Conservation (phyloP, 1,139 yeast species). For the Debaryomycetaceae sp. region DNA sequence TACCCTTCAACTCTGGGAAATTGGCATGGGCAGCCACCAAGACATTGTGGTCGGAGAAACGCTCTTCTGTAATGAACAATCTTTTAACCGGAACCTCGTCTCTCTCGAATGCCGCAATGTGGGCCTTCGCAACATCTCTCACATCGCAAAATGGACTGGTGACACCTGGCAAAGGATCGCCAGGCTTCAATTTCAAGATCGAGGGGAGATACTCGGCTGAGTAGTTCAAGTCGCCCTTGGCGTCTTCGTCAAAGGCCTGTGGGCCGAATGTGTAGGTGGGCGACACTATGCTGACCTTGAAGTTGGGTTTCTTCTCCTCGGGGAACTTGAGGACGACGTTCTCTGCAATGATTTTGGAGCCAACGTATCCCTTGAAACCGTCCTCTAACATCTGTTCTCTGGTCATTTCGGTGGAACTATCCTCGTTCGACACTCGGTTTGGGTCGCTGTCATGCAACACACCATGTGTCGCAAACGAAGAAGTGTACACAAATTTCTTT, state of each 20-base stretch:
- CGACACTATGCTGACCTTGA: constrained; percentile 36
- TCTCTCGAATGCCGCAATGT: constrained; percentile 30
- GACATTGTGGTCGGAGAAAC: constrained; percentile 26
- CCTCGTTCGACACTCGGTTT: constrained; percentile 18
- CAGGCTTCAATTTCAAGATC: constrained; percentile 14
- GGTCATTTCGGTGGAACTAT: constrained; percentile 17
- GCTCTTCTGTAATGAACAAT: constrained; percentile 26
- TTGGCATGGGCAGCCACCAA: constrained; percentile 27
- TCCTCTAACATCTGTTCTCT: constrained; percentile 15
- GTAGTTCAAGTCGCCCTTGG: constrained; percentile 18
- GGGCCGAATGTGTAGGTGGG: constrained; percentile 51
- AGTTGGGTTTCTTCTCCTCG: constrained; percentile 32
- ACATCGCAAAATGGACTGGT: constrained; percentile 32
- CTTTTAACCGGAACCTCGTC: constrained; percentile 22
- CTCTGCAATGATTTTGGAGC: constrained; percentile 32
- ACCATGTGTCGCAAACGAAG: constrained; percentile 19
- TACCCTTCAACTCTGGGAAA: constrained; percentile 10
- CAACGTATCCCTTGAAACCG: constrained; percentile 26
- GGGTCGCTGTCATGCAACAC: constrained; percentile 18
- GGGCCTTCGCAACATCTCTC: constrained; percentile 39
- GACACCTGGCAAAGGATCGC: constrained; percentile 11
- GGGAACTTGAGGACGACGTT: constrained; percentile 54
- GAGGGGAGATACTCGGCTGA: constrained; percentile 13
- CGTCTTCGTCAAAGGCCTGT: constrained; percentile 32
- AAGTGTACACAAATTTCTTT: constrained; percentile 23